Evolutionary conservation across 2,329 filamentous ascomycete genomes (phyloP).

Genomic region (Botryotinia convoluta): DNA sequence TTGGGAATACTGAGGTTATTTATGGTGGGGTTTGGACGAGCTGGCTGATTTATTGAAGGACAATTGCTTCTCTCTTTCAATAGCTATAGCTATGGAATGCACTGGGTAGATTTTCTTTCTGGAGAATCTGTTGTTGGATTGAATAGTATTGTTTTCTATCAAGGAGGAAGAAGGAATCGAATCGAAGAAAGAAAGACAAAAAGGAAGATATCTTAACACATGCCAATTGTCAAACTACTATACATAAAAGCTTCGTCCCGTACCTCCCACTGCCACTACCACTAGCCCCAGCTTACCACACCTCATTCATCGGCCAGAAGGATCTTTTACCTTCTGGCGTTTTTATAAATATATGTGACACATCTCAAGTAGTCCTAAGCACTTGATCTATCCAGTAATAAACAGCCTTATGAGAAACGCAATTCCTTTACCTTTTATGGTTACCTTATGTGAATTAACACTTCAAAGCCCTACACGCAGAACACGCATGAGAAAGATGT

Average conservation of each 20-base stretch:
- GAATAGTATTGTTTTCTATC: neutral
- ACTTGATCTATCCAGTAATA: neutral
- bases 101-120: neutral
- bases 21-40: neutral
- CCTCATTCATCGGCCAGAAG: neutral
- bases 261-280: neutral
- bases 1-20: neutral
- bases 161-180: neutral
- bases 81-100: neutral
- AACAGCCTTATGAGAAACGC: neutral
- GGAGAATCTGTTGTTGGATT: neutral
- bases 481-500: neutral
- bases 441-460: neutral
- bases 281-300: neutral
- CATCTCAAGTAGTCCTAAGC: neutral
- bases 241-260: neutral
- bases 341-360: neutral
- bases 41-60: neutral
- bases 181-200: neutral
- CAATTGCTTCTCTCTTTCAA: neutral
- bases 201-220: slow-evolving; percentile 1
- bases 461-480: neutral
- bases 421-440: neutral
- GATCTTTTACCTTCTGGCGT: neutral
- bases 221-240: neutral